A percentile compares a stretch with the other conserved stretches of the same genome.
phyloP scores from a whole-genome alignment of 2,329 filamentous ascomycete species.

The Paracoccidioides lutzii region DNA sequence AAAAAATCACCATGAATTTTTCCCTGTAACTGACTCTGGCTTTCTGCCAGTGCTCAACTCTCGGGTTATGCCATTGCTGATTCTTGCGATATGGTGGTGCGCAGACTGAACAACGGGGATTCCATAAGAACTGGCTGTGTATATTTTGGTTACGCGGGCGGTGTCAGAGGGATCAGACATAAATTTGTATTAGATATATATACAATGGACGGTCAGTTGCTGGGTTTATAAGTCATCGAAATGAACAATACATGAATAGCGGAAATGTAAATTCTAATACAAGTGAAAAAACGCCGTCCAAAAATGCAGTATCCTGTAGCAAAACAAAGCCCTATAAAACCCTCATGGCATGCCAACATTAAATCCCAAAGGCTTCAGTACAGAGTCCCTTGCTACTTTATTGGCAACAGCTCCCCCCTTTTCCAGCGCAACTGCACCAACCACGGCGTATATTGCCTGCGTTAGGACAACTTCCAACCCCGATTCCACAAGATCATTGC shows the following conservation, averaged over 20 bases:
- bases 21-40: constrained; percentile 41
- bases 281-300: constrained; percentile 9
- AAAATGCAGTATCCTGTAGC: constrained; percentile 8
- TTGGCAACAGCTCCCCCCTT: constrained; percentile 68
- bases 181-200: constrained; percentile 1
- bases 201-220: background rate
- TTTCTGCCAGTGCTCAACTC: constrained; percentile 55
- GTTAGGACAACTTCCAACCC: constrained; percentile 64
- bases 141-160: constrained; percentile 58
- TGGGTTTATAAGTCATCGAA: background rate
- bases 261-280: constrained; percentile 4
- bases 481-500: constrained; percentile 55
- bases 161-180: constrained; percentile 78
- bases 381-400: constrained; percentile 60
- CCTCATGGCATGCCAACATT: constrained; percentile 16
- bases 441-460: constrained; percentile 67
- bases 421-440: constrained; percentile 83
- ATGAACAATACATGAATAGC: constrained; percentile 7
- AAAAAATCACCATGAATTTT: constrained; percentile 20
- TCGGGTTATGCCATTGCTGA: constrained; percentile 48
- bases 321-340: constrained; percentile 1
- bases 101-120: constrained; percentile 43
- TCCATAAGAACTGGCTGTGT: constrained; percentile 63
- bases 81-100: constrained; percentile 48
- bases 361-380: constrained; percentile 45